Evolutionary conservation across 148 eudicot genomes (phyloP).

Genomic region (Selenicereus undatus): DNA sequence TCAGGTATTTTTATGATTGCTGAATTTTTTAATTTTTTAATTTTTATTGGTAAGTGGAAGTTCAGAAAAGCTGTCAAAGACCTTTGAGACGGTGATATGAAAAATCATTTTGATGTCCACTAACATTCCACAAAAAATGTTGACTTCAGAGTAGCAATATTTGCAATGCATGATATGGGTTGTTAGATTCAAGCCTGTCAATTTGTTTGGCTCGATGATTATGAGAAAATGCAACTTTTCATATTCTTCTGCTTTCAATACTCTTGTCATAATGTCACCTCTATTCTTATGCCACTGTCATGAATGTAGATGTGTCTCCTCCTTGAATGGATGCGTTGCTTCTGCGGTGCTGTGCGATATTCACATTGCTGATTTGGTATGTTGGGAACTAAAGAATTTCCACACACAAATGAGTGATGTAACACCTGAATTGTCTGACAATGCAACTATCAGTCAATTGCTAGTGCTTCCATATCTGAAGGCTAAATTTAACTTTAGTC

Average conservation of each 20-base stretch:
- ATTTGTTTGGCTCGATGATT: no score
- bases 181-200: no score
- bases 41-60: background rate
- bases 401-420: background rate
- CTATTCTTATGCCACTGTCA: no score
- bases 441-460: background rate
- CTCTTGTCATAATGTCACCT: no score
- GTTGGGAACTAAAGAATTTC: background rate
- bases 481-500: background rate
- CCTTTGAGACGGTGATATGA: background rate
- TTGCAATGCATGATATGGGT: no score
- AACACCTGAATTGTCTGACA: background rate
- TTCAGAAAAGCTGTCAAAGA: background rate
- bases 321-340: no score
- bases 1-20: slow-evolving; percentile 47
- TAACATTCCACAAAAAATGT: no score
- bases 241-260: no score
- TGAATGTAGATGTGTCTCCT: no score
- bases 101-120: no score
- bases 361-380: background rate
- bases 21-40: background rate
- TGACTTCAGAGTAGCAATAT: no score
- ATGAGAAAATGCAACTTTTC: no score
- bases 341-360: background rate
- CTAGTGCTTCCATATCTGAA: background rate